Evolutionary conservation across 352 stramenopile species (phyloP), one percentile per base, ranked within the genome.

Genomic region (Globisporangium parvum): DNA sequence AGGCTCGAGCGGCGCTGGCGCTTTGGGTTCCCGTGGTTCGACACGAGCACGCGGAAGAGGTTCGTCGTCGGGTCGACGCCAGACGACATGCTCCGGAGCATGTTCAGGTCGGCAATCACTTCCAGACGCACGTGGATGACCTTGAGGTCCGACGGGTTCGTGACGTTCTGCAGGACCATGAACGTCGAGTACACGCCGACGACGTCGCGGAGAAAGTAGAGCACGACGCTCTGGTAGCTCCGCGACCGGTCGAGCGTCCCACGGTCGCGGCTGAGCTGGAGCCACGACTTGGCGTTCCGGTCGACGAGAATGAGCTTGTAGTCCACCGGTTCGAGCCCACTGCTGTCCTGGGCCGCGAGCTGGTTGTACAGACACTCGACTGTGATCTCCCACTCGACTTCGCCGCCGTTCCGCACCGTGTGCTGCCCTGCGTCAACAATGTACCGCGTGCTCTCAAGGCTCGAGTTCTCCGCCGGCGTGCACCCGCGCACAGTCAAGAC

Each of bases 341-440:
- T 49, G 44, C 50, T 47, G 15, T 81, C 70, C 37, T 55, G 54
- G 35, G 53, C 58, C 35, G 57, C 65, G 21, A 57, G 33, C 31
- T 70, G 55, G 42, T 64, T 84, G 53, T 84, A 88, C n/a, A 85
- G 57, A 47, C 80, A 85, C 62, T 95, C 83, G 20, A 95, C 73
- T 1, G 85, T 93, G 54, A 95, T 92, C 48, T 95, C 85, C 85
- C 85, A 95, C 57, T 95, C 85, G 20, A 95, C 77, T 65, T 93
- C 84, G 57, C 81, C 83, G 26, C 84, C 85, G 39, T 91, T 92
- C 45, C 85, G 82, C 51, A 95, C 80, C 3, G 83, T 95, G 58
- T 95, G 85, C 46, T 95, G 85, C 0, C 85, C 85, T 15, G 90
- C 82, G 63, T 95, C 85, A 37, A 95, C 91, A 21, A 93, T 73